phyloP scores from a whole-genome alignment of 768 basidiomycete genomes.

The Boletus insuetus region DNA sequence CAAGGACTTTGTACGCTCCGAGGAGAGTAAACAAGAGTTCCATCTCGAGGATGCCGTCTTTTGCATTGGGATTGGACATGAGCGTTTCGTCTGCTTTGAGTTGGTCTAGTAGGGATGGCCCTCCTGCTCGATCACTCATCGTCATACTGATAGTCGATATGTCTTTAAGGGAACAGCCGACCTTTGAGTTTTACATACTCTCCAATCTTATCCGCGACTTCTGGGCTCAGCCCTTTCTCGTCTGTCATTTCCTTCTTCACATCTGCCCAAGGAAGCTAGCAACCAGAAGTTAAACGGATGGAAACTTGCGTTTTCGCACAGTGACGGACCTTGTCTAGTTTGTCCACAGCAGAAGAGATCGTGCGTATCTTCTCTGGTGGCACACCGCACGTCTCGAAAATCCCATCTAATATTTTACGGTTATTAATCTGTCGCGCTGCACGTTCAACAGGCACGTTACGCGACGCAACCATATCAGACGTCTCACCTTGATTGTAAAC shows the following conservation, averaged over 20 bases:
- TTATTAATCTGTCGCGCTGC: conserved; percentile 73
- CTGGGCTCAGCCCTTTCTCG: conserved; percentile 84
- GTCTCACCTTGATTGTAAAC: conserved; percentile 84
- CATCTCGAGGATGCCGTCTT: conserved; percentile 87
- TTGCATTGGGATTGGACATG: conserved; percentile 69
- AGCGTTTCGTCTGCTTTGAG: conserved; percentile 64
- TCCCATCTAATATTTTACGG: conserved; percentile 94
- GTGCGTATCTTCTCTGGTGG: conserved; percentile 83
- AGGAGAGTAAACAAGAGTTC: conserved; percentile 78
- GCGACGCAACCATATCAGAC: neutral
- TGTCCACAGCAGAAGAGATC: conserved; percentile 97
- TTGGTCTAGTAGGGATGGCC: conserved; percentile 68
- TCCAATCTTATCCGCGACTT: conserved; percentile 89
- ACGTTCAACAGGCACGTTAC: neutral
- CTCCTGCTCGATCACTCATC: conserved; percentile 46
- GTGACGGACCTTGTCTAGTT: conserved; percentile 83
- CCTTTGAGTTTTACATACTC: conserved; percentile 97
- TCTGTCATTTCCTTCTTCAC: conserved; percentile 96
- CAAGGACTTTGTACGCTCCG: conserved; percentile 71
- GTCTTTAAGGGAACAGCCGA: conserved; percentile 24
- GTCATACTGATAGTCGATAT: neutral
- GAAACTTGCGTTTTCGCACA: neutral
- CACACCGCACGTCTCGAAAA: conserved; percentile 96
- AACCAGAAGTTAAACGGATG: neutral
- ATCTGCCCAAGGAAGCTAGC: conserved; percentile 80